phyloP scores from a whole-genome alignment of 2,329 filamentous ascomycete species.

The Aspergillus quadrilineatus region DNA sequence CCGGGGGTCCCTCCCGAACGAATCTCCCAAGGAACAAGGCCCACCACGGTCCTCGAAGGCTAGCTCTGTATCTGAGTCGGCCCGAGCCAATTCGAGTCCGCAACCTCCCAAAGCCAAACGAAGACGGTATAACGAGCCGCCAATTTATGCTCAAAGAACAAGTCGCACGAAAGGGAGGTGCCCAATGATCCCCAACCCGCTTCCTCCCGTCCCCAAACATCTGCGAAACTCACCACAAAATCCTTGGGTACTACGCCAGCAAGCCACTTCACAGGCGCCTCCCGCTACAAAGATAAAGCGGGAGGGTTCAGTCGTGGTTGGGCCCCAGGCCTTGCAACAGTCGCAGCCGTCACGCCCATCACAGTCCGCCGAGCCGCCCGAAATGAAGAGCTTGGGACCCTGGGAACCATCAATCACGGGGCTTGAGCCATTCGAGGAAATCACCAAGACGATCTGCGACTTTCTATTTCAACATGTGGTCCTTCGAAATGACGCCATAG shows the following conservation, averaged over 20 bases:
- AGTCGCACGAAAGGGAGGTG: conserved; percentile 42
- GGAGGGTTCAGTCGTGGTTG: conserved; percentile 15
- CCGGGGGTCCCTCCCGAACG: conserved; percentile 18
- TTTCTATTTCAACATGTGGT: conserved; percentile 75
- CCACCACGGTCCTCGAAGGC: conserved; percentile 24
- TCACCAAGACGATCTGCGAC: conserved; percentile 74
- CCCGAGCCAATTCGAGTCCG: conserved; percentile 20
- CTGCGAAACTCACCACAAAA: conserved; percentile 25
- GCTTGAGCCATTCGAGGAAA: conserved; percentile 68
- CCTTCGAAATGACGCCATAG: conserved; percentile 60
- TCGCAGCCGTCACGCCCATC: conserved; percentile 18
- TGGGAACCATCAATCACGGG: conserved; percentile 66
- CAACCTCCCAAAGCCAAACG: conserved; percentile 50
- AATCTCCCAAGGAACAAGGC: conserved; percentile 12
- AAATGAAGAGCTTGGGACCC: conserved; percentile 34
- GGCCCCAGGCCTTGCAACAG: conserved; percentile 11
- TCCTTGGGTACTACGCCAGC: conserved; percentile 25
- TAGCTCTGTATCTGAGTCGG: conserved; percentile 23
- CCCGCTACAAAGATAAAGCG: conserved; percentile 5
- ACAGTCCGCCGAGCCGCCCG: conserved; percentile 20
- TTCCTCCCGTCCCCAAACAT: conserved; percentile 35
- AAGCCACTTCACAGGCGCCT: conserved; percentile 18
- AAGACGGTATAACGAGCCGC: conserved; percentile 53
- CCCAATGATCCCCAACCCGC: conserved; percentile 42
- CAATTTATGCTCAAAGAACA: conserved; percentile 51